A percentile compares a stretch with the other conserved stretches of the same genome.
These are phyloP conservation scores for Jacaranda mimosifolia DNA, from an alignment of 257 asterid genomes.

Conservation along the genomic window DNA sequence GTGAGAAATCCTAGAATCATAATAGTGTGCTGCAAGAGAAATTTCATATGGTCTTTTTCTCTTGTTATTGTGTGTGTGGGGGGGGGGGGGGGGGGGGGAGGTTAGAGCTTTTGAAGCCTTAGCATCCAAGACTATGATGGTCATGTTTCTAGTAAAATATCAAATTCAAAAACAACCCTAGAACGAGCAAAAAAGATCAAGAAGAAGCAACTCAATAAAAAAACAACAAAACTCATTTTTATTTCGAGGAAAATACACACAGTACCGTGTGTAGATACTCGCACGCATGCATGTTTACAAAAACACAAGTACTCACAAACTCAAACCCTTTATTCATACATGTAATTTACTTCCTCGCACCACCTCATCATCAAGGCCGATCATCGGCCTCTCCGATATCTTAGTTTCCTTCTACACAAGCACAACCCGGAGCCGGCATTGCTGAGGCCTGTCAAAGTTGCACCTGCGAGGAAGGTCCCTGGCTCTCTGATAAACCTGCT, in stretches of 20 bases:
- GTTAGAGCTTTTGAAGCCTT: neutral
- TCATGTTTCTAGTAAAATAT: no score
- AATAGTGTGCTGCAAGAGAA: neutral
- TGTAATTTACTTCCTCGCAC: neutral
- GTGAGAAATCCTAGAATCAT: no score
- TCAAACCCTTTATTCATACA: neutral
- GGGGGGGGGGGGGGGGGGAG: no score
- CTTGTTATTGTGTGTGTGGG: no score
- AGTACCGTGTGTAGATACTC: neutral
- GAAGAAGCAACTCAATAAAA: neutral
- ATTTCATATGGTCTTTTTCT: neutral
- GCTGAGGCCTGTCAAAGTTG: constrained; percentile 30
- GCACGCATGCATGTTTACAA: neutral
- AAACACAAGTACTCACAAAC: neutral
- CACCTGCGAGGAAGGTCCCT: constrained; percentile 46
- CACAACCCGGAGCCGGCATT: constrained; percentile 41
- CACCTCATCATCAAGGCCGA: neutral
- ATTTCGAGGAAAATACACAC: constrained; percentile 29
- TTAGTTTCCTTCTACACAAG: constrained; percentile 20
- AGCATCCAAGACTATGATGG: neutral
- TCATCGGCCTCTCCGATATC: neutral
- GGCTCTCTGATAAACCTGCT: constrained; percentile 44
- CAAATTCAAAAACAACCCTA: no score
- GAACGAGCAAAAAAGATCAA: neutral
- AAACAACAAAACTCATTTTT: neutral